These are phyloP conservation scores for Lagenidium giganteum DNA, from an alignment of 352 stramenopile genomes.

Conservation along the genomic window DNA sequence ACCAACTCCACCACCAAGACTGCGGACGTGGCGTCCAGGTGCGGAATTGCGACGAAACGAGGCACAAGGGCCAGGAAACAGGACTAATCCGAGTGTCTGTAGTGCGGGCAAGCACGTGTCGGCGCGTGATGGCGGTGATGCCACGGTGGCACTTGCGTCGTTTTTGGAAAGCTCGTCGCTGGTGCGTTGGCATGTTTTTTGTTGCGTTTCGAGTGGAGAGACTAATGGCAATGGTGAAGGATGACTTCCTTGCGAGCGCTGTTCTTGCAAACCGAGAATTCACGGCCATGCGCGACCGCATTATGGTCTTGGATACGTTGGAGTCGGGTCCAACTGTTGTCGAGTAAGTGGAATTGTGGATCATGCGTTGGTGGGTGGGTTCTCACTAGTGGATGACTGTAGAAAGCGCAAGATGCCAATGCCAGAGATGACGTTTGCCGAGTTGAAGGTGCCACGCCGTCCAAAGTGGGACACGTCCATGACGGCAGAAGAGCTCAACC, in stretches of 20 bases:
- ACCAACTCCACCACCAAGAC: constrained; percentile 62
- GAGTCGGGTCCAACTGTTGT: constrained; percentile 54
- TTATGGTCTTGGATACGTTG: constrained; percentile 70
- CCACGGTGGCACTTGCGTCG: constrained; percentile 72
- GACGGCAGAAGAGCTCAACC: constrained; percentile 95
- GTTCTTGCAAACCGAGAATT: constrained; percentile 91
- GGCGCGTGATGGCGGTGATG: constrained; percentile 73
- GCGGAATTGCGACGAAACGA: background rate
- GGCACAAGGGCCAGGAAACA: background rate
- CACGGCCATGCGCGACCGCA: constrained; percentile 86
- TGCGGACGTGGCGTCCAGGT: constrained; percentile 74
- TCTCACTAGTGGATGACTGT: background rate
- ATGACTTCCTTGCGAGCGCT: constrained; percentile 92
- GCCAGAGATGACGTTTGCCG: constrained; percentile 88
- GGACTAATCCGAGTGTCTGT: background rate
- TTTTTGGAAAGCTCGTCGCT: constrained; percentile 84
- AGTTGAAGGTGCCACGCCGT: constrained; percentile 95
- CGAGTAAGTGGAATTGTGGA: constrained; percentile 32
- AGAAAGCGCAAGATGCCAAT: constrained; percentile 51
- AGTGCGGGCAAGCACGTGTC: constrained; percentile 84
- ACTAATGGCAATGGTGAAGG: constrained; percentile 22
- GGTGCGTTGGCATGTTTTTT: constrained; percentile 18
- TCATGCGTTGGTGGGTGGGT: background rate
- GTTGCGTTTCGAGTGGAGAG: background rate
- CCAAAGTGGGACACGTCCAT: constrained; percentile 94